Conservation (phyloP, 768 basidiomycete genomes). For the Pleurotus sapidus region DNA sequence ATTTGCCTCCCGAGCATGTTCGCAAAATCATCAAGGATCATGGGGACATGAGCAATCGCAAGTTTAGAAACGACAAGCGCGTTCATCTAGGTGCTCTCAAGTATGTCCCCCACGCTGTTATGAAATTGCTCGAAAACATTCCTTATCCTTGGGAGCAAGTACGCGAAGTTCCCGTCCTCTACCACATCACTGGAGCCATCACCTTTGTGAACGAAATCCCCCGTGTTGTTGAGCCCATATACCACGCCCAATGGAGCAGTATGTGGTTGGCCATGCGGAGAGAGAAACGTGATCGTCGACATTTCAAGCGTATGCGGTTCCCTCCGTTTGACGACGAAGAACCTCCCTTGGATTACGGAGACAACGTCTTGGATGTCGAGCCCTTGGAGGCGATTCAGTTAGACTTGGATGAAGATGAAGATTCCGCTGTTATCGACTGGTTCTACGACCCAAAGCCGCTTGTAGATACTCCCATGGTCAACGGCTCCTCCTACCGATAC, state of each 20-base stretch:
- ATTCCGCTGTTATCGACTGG: constrained; percentile 91
- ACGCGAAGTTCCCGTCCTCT: constrained; percentile 96
- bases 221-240: constrained; percentile 93
- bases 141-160: constrained; percentile 99
- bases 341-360: constrained; percentile 97
- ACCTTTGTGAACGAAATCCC: constrained; percentile 99
- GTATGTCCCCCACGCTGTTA: constrained; percentile 98
- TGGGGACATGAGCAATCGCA: constrained; percentile 99
- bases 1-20: constrained; percentile 95
- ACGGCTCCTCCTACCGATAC: constrained; percentile 89
- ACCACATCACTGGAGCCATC: constrained; percentile 99
- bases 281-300: constrained; percentile 96
- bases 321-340: constrained; percentile 99
- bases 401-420: constrained; percentile 91
- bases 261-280: constrained; percentile 99
- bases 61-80: constrained; percentile 99
- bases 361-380: constrained; percentile 97
- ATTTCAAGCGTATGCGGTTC: constrained; percentile 99
- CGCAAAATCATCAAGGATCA: constrained; percentile 99
- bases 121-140: constrained; percentile 99
- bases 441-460: constrained; percentile 98
- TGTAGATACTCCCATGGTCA: constrained; percentile 84
- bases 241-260: constrained; percentile 98
- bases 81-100: constrained; percentile 98
- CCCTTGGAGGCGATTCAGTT: constrained; percentile 97